These are phyloP conservation scores for Herpetomonas samuelpessoai DNA, from an alignment of 208 protist genomes.

Conservation along the genomic window DNA sequence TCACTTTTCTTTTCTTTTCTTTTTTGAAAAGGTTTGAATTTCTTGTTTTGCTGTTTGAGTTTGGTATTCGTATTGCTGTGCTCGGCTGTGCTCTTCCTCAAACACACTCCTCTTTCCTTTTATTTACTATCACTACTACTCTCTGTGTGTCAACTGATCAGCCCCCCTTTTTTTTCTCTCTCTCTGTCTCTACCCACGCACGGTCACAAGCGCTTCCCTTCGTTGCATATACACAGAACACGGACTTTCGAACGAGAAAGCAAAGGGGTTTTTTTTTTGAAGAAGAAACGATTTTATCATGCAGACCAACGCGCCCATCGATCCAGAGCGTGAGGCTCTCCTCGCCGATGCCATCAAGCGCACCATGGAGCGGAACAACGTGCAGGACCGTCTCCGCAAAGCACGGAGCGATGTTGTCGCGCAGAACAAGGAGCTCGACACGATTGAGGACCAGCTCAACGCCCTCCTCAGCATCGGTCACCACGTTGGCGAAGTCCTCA, in stretches of 20 bases:
- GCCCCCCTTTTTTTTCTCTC: no score
- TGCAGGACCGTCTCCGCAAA: conserved; percentile 48
- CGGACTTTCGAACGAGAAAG: no score
- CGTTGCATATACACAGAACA: no score
- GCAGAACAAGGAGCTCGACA: conserved; percentile 93
- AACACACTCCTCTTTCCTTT: conserved; percentile 5
- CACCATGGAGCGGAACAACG: conserved; percentile 48
- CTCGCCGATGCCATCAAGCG: conserved; percentile 52
- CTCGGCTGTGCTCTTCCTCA: neutral
- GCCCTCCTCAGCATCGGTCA: conserved; percentile 98
- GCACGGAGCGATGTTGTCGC: conserved; percentile 35
- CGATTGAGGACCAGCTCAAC: conserved; percentile 98
- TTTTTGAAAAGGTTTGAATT: conserved; percentile 2
- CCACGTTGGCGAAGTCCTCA: conserved; percentile 98
- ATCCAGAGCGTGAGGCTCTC: conserved; percentile 61
- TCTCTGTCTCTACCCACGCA: no score
- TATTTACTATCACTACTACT: neutral
- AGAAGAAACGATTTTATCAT: conserved; percentile 25
- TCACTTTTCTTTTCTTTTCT: conserved; percentile 7
- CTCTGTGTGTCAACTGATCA: no score
- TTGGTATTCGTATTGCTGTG: conserved; percentile 1
- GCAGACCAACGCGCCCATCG: conserved; percentile 50
- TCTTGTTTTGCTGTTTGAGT: conserved; percentile 7
- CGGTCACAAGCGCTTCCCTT: no score
- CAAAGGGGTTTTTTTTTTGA: neutral